Conservation (phyloP, 768 basidiomycete genomes). For the Coprinopsis marcescibilis region DNA sequence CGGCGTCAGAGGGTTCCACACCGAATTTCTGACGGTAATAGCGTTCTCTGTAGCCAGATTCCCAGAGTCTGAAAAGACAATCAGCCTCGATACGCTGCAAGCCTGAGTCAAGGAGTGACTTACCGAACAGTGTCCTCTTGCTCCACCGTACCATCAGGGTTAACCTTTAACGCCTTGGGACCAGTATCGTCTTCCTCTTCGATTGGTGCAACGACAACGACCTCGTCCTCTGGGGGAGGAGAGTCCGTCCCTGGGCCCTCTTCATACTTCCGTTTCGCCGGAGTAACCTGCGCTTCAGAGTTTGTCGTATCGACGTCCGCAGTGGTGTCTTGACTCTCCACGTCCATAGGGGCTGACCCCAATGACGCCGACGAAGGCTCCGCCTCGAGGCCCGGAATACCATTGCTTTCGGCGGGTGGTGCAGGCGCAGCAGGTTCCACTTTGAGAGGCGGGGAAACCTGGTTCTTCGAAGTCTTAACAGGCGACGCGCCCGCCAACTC, state of each 20-base stretch:
- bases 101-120: constrained; percentile 24
- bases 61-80: constrained; percentile 66
- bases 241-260: constrained; percentile 37
- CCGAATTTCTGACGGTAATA: constrained; percentile 95
- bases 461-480: constrained; percentile 29
- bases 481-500: constrained; percentile 63
- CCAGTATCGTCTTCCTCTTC: constrained; percentile 49
- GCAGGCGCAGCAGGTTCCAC: not conserved
- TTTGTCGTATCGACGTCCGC: constrained; percentile 6
- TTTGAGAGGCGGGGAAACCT: not conserved
- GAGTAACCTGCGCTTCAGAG: constrained; percentile 16
- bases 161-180: constrained; percentile 59
- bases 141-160: constrained; percentile 88
- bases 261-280: constrained; percentile 43
- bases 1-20: constrained; percentile 58
- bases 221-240: constrained; percentile 39
- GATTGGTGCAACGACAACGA: constrained; percentile 42
- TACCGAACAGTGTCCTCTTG: constrained; percentile 92
- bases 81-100: constrained; percentile 2
- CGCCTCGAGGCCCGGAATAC: not conserved
- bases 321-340: constrained; percentile 6
- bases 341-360: not conserved
- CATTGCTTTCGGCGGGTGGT: not conserved
- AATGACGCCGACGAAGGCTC: not conserved
- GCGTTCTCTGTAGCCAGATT: constrained; percentile 91